Base-by-base conservation (phyloP, 2,329 filamentous ascomycete genomes). In the Furcasterigmium furcatum region DNA sequence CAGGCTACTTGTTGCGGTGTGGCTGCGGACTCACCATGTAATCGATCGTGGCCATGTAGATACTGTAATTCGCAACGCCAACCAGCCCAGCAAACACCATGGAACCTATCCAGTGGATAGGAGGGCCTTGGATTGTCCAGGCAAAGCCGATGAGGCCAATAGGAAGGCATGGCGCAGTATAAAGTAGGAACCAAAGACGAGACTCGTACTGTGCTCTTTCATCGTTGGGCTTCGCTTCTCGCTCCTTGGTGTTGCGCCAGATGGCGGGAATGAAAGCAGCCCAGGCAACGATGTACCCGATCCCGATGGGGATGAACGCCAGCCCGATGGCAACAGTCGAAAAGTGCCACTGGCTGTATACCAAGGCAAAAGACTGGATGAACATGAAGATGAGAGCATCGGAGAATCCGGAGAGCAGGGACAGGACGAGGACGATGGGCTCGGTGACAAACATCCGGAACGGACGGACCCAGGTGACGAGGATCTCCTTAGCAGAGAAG, bases 361-460 rank as follows among this genome's bases (percentile, higher is more conserved):
- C 85, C 2, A 87, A 71, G 0, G 70, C 65, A 54, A 88, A 90
- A 0, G 81, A 85, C 60, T 89, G 83, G 44, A 89, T 80, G 60
- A 86, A 87, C 72, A 87, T 87, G 70, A 89, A 90, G 64, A 89
- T 88, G 4, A 90, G 76, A 3, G 84, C 84, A 48, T 89, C 86
- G 9, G 78, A 82, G 70, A 89, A 89, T 25, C 85, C 85, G 4
- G 79, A 84, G 5, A 89, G 79, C 1, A 89, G 73, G 2, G 85
- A 88, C 5, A 89, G 70, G 30, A 77, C 79, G 14, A 86, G 68
- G 10, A 89, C 86, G 46, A 90, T 90, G 4, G 87, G 85, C 65
- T 91, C 87, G 1, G 80, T 85, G 27, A 86, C 51, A 60, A 89
- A 86, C 80, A 89, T 87, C 56, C 76, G 76, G 64, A 88, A 89